Conservation (phyloP, 768 basidiomycete genomes). For the Omphalotus guepiniiformis region DNA sequence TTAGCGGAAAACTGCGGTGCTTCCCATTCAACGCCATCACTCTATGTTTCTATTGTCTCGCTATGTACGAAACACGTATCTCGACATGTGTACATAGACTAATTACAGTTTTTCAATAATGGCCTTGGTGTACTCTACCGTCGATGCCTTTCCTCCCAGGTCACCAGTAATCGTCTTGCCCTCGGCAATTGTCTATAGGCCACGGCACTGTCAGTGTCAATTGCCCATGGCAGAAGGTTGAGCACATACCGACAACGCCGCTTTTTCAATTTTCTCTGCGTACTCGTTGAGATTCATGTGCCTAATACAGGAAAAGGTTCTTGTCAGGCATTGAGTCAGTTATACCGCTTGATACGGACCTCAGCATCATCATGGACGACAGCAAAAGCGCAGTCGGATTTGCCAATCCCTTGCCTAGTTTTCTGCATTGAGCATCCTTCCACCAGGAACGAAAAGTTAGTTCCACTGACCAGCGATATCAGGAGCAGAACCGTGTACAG, state of each 20-base stretch:
- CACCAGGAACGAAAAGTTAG: background rate
- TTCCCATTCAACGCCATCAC: background rate
- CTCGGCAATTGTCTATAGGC: slow-evolving; percentile 86
- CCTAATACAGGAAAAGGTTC: slow-evolving; percentile 38
- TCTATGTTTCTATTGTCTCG: background rate
- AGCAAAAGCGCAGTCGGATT: slow-evolving; percentile 99
- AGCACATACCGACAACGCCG: slow-evolving; percentile 78
- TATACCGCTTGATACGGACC: slow-evolving; percentile 44
- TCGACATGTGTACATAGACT: slow-evolving; percentile 9
- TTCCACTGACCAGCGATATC: slow-evolving; percentile 81
- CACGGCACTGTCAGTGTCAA: slow-evolving; percentile 1
- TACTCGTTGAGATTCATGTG: slow-evolving; percentile 89
- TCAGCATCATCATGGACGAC: slow-evolving; percentile 96
- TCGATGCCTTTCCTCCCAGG: slow-evolving; percentile 88
- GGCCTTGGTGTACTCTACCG: slow-evolving; percentile 83
- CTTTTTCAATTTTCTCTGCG: slow-evolving; percentile 89
- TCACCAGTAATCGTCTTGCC: slow-evolving; percentile 95
- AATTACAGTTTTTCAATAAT: slow-evolving; percentile 70
- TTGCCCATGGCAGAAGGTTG: background rate
- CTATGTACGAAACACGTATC: slow-evolving; percentile 6
- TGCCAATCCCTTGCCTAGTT: slow-evolving; percentile 79
- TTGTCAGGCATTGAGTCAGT: slow-evolving; percentile 10
- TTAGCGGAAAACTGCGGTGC: background rate
- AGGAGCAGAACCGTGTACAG: slow-evolving; percentile 99
- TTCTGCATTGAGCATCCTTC: background rate